These are phyloP conservation scores for Helianthus tuberosus DNA, from an alignment of 129 eudicot species.

Conservation along the genomic window DNA sequence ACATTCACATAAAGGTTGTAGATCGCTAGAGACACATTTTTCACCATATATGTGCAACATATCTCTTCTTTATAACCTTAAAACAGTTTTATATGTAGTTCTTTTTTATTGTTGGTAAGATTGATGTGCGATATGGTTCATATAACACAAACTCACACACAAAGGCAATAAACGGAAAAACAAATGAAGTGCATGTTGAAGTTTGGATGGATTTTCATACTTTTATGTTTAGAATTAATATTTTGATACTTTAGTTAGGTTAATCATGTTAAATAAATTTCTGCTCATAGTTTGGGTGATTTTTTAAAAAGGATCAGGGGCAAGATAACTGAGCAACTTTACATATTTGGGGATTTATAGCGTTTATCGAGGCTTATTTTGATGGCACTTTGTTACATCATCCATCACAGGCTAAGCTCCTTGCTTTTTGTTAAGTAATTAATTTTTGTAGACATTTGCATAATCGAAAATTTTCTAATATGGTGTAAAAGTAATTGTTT, in stretches of 20 bases:
- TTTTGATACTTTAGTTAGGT: too few relatives aligned
- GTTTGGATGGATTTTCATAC: too few relatives aligned
- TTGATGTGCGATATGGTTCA: neutral
- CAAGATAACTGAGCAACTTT: neutral
- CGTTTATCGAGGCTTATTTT: neutral
- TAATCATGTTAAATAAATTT: too few relatives aligned
- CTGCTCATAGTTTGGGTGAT: neutral
- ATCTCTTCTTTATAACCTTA: neutral
- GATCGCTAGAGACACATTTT: too few relatives aligned
- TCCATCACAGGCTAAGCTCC: neutral
- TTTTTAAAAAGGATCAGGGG: neutral
- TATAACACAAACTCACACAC: neutral
- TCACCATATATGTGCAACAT: neutral
- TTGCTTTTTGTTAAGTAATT: slow-evolving; percentile 11
- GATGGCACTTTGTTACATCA: neutral
- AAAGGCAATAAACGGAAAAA: neutral
- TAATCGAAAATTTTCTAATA: slow-evolving; percentile 1
- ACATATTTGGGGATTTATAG: neutral
- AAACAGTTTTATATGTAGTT: slow-evolving; percentile 3
- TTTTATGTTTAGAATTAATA: neutral
- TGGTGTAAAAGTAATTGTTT: slow-evolving; percentile 3
- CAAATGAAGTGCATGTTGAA: too few relatives aligned
- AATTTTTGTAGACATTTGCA: slow-evolving; percentile 4
- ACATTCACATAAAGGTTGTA: too few relatives aligned
- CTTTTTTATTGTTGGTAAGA: neutral